Evolutionary conservation across 2,329 filamentous ascomycete genomes (phyloP).

Genomic region (Shiraia sp.): DNA sequence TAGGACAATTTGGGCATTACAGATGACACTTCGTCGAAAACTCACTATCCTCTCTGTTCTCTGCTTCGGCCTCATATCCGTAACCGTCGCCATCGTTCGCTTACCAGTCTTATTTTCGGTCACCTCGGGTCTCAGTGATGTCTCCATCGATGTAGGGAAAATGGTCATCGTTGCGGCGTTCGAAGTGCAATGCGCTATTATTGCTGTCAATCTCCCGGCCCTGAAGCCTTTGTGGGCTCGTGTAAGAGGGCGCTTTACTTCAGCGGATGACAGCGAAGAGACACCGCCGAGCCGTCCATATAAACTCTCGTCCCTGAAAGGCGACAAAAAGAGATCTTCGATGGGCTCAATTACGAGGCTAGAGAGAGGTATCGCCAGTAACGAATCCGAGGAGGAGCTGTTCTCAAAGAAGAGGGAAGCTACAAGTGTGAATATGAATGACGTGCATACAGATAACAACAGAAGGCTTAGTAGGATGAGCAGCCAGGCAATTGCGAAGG

Average conservation of each 20-base stretch:
- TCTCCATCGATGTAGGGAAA: constrained; percentile 35
- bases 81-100: constrained; percentile 24
- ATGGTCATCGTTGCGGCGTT: constrained; percentile 38
- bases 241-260: constrained; percentile 8
- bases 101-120: constrained; percentile 26
- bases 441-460: no score
- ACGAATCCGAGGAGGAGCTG: constrained; percentile 20
- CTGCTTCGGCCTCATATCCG: constrained; percentile 32
- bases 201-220: constrained; percentile 39
- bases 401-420: constrained; percentile 7
- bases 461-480: no score
- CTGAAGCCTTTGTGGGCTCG: constrained; percentile 37
- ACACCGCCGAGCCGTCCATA: constrained; percentile 7
- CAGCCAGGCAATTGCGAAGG: neutral
- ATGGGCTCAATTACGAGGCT: constrained; percentile 15
- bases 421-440: constrained; percentile 1
- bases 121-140: constrained; percentile 24
- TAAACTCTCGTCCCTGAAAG: constrained; percentile 6
- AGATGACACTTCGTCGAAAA: constrained; percentile 24
- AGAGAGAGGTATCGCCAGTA: constrained; percentile 9
- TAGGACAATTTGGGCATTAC: constrained; percentile 17
- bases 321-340: constrained; percentile 7
- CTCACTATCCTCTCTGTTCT: constrained; percentile 28
- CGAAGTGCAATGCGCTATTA: constrained; percentile 38
- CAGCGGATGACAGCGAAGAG: constrained; percentile 1